Base-by-base conservation (phyloP, 768 basidiomycete genomes). In the Boletus sp. region DNA sequence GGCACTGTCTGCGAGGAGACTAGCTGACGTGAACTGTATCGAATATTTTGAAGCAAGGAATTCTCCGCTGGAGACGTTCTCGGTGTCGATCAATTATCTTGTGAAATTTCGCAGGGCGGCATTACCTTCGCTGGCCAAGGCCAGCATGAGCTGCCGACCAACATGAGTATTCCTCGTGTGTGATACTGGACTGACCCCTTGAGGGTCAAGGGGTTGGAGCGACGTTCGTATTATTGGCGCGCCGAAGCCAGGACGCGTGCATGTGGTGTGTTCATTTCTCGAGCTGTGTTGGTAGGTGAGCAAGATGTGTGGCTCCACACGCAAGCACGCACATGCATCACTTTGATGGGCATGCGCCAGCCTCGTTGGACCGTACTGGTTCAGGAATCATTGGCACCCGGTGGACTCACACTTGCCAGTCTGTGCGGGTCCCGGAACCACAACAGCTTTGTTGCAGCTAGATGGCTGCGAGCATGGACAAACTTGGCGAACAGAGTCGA, bases 141-240 rank as follows among this genome's bases (percentile, higher is more conserved):
- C 19, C 29, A n/a, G n/a, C 9, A 39, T 46, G 27, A 29, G 14
- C 35, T 44, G 7, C 43, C 51, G 54, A 54, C 53, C 47, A 39
- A n/a, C 63, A 64, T 48, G 63, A 65, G 63, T 44, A 38, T 29
- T 32, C 53, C 62, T 61, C 59, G 35, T 63, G 59, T 60, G 37
- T 39, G 39, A 35, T 14, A 14, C 19, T 32, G 40, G 15, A 14
- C n/a, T 29, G 21, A 17, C 9, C 19, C 41, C 17, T 6, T 45
- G 50, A 45, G 60, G 61, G 47, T 41, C 33, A 33, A 52, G 56
- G 53, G 53, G 38, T 47, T 34, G 25, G 45, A 44, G 33, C 17
- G 29, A n/a, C 15, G 29, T 17, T 21, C 29, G 29, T 21, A 39
- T 34, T 27, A 29, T 30, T 17, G 40, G 33, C 19, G 30, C 15